Base-by-base conservation (phyloP, 1,284 basidiomycete genomes). In the Lignosus rhinocerotis region DNA sequence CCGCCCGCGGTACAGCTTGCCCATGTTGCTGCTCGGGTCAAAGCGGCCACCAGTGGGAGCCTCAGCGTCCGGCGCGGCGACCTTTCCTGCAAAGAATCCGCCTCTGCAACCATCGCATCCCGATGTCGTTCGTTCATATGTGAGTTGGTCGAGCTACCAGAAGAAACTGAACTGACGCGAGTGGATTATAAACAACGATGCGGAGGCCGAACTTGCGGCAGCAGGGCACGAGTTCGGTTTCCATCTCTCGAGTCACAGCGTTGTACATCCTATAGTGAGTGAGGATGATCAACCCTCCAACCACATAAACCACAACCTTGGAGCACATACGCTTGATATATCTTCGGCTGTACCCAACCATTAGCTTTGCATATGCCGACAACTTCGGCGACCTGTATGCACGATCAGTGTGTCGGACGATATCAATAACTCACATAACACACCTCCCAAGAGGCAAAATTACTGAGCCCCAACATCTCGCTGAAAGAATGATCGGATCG, bases 141-240 rank as follows among this genome's bases (percentile, higher is more conserved):
- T 43, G 12, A 32, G 39, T 21, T 14, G 36, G 34, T 44, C 32
- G 41, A 36, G 25, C 19, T 11, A 31, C n/a, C 25, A 8, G n/a
- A 5, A n/a, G 25, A 11, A n/a, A 36, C 32, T 52, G 32, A n/a
- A 67, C 72, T 58, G 51, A 75, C 76, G 80, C 80, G 34, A 84
- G 72, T n/a, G 80, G 79, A 60, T 78, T 81, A 67, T 79, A 83
- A 34, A 80, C 72, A 17, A 84, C 82, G 51, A 84, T 72, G 30
- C 81, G 70, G 50, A 87, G 67, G 19, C 79, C 81, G 67, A 76
- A 82, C 66, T 84, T 84, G 53, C 83, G 76, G 59, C 77, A 75
- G 69, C 82, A 83, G 1, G 81, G 81, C n/a, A 84, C 70, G 21
- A 85, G 75, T 68, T 86, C 83, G 1, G 80, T 59, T 62, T 86